phyloP scores from a whole-genome alignment of 805 yeast species.

The Debaryomyces castellii region DNA sequence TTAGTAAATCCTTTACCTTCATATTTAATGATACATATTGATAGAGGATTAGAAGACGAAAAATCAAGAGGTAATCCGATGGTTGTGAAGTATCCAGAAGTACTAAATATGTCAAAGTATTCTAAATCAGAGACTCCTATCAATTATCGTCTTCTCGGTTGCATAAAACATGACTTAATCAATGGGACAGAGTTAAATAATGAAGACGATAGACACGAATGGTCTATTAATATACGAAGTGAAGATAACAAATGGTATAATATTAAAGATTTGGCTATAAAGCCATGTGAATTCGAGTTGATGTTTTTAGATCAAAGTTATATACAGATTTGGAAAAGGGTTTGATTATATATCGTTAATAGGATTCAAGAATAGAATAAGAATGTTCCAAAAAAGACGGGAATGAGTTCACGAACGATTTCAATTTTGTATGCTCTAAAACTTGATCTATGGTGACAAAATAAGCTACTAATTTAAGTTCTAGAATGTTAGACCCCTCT shows the following conservation, averaged over 20 bases:
- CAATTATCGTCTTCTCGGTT: slow-evolving; percentile 34
- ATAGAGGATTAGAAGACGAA: slow-evolving; percentile 37
- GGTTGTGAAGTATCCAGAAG: slow-evolving; percentile 57
- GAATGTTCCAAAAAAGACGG: slow-evolving; percentile 4
- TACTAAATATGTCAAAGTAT: slow-evolving; percentile 36
- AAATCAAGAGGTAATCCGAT: slow-evolving; percentile 39
- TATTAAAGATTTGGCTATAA: slow-evolving; percentile 51
- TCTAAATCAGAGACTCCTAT: slow-evolving; percentile 17
- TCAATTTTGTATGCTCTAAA: slow-evolving; percentile 19
- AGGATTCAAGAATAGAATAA: slow-evolving; percentile 6
- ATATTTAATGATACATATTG: slow-evolving; percentile 54
- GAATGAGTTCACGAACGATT: slow-evolving; percentile 6
- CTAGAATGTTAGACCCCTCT: slow-evolving; percentile 7
- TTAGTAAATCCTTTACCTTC: slow-evolving; percentile 48
- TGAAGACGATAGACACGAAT: slow-evolving; percentile 35
- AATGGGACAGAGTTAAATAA: slow-evolving; percentile 14
- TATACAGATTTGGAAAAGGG: slow-evolving; percentile 65
- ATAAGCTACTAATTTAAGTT: slow-evolving; percentile 17
- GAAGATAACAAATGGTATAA: slow-evolving; percentile 54
- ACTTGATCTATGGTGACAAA: slow-evolving; percentile 17
- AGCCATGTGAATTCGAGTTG: slow-evolving; percentile 52
- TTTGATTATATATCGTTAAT: slow-evolving; percentile 3
- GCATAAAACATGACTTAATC: slow-evolving; percentile 14
- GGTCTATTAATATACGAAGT: slow-evolving; percentile 40
- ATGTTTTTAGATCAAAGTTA: slow-evolving; percentile 61